Percentiles rank a stretch among this genome's conserved stretches.
Conservation (phyloP, 192 early-diverging fungal genomes). For the Paraglomus brasilianum region DNA sequence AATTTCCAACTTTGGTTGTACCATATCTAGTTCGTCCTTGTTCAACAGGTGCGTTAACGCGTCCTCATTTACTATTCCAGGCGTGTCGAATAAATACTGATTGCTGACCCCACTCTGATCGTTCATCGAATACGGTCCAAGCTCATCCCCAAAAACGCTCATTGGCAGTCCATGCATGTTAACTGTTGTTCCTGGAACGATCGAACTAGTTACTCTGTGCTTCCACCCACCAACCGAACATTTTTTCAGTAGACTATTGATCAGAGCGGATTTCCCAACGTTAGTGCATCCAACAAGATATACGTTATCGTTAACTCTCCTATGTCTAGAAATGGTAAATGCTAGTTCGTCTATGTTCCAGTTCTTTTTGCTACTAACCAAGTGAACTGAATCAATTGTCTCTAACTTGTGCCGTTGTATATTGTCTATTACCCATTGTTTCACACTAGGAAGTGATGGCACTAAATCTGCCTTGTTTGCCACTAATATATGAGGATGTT, state of each 20-base stretch:
- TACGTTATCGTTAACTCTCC: conserved; percentile 50
- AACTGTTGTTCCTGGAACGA: conserved; percentile 74
- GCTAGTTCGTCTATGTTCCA: conserved; percentile 52
- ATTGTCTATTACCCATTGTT: conserved; percentile 52
- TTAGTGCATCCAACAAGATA: conserved; percentile 75
- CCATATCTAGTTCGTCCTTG: conserved; percentile 51
- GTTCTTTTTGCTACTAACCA: conserved; percentile 64
- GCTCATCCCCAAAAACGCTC: conserved; percentile 47
- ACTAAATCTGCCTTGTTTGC: conserved; percentile 75
- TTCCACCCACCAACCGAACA: conserved; percentile 40
- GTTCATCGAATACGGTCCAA: conserved; percentile 29
- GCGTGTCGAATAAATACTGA: conserved; percentile 60
- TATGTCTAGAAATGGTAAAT: conserved; percentile 41
- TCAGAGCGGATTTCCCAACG: conserved; percentile 74
- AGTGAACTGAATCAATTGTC: conserved; percentile 45
- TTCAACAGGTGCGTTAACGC: conserved; percentile 49
- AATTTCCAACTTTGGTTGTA: conserved; percentile 43
- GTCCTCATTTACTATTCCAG: conserved; percentile 60
- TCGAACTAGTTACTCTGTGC: conserved; percentile 58
- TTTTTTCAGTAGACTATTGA: conserved; percentile 63
- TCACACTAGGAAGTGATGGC: conserved; percentile 51
- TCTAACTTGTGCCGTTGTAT: not conserved
- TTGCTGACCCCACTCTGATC: conserved; percentile 34
- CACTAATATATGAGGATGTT: conserved; percentile 50
- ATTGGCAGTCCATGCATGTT: conserved; percentile 60